Percentiles rank a stretch among this genome's conserved stretches.
phyloP scores from a whole-genome alignment of 345 rosid species.

The Balakata baccata region DNA sequence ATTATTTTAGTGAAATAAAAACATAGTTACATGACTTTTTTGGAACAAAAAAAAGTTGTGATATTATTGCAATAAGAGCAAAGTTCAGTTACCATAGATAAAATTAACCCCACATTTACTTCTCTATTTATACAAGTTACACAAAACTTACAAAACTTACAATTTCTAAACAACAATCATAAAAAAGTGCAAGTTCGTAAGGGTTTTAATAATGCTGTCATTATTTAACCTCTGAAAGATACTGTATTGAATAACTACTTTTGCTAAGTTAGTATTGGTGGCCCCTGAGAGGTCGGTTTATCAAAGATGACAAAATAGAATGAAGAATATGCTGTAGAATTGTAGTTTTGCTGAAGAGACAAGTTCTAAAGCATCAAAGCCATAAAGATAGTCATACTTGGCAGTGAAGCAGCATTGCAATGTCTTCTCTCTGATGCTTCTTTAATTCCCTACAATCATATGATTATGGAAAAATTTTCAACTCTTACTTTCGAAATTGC shows the following conservation, averaged over 20 bases:
- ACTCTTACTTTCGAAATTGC: background rate
- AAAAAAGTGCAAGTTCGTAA: no score
- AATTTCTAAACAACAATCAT: background rate
- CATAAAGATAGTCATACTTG: background rate
- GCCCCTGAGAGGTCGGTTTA: background rate
- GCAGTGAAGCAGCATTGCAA: background rate
- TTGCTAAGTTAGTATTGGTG: background rate
- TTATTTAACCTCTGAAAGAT: no score
- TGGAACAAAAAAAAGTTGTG: no score
- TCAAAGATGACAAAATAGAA: background rate
- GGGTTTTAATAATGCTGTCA: no score
- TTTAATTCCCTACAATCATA: background rate
- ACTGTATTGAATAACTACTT: background rate
- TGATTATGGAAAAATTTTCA: background rate
- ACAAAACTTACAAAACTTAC: background rate
- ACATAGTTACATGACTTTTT: no score
- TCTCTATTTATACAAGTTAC: background rate
- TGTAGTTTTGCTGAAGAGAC: background rate
- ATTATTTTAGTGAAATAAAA: no score
- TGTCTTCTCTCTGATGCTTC: background rate
- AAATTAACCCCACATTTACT: background rate
- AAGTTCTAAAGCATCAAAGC: background rate
- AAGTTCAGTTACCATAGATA: no score
- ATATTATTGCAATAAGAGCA: no score
- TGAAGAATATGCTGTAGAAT: background rate